Base-by-base conservation (phyloP, 805 yeast genomes). In the Candida pseudofarinosa region DNA sequence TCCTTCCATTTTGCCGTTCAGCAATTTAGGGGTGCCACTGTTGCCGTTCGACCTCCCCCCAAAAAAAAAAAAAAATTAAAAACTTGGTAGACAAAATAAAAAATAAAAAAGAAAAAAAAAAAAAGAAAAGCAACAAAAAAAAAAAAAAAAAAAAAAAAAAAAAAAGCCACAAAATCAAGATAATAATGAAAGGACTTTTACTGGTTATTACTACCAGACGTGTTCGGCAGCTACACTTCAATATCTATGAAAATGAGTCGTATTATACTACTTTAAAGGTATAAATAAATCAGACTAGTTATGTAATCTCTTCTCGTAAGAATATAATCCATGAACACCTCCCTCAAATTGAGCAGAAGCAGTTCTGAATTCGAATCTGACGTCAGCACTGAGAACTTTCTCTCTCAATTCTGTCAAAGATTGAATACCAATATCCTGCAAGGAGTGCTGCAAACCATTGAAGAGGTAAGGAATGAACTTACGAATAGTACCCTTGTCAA, bases 291-390 rank as follows among this genome's bases (percentile, higher is more conserved):
- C n/a, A 19, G 13, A 35, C 60, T 79, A 88, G 64, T 88, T 88
- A 79, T 89, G 96, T 65, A 93, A 77, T 73, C 96, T 88, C 81
- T 93, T 93, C 75, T 93, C 99, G 67, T 87, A 93, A 46, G 97
- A 90, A 78, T 88, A 88, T 71, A 93, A 80, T 63, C 95, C 90
- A 72, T 88, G 86, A 50, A 93, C 91, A 70, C 98, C 98, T 77
- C 99, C 99, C 76, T 93, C 99, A 53, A 89, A 77, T 79, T 93
- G 99, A 51, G 99, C 97, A 61, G 97, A 87, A 39, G 98, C 96
- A 55, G 98, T 90, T 81, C 99, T 88, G 71, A 85, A 83, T 76
- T 93, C 99, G 63, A 93, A 93, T 74, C 99, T 83, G 50, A 89
- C 83, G 26, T 69, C 72, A 54, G 95, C 95, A 43, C 56, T 50